phyloP scores from a whole-genome alignment of 176 grass and related monocot species.

The Oryza punctata region DNA sequence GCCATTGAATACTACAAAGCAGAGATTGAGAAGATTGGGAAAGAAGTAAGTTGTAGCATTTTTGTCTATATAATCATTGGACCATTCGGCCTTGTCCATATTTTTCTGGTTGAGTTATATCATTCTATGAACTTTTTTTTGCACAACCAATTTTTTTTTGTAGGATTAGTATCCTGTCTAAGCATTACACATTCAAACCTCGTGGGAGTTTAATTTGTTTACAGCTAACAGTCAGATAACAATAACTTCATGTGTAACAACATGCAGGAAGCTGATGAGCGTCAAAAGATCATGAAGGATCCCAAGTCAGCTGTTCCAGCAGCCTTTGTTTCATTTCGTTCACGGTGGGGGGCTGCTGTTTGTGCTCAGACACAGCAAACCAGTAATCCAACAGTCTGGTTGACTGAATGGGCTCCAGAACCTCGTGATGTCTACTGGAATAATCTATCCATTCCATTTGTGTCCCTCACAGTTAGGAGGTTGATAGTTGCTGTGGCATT shows the following conservation, averaged over 20 bases:
- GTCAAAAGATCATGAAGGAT: conserved; percentile 74
- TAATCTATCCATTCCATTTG: conserved; percentile 92
- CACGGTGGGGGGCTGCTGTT: conserved; percentile 89
- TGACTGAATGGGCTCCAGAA: conserved; percentile 97
- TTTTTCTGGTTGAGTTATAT: neutral
- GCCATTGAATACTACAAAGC: conserved; percentile 91
- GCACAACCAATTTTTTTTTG: neutral
- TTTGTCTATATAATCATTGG: neutral
- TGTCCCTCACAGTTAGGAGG: conserved; percentile 71
- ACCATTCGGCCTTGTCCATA: neutral
- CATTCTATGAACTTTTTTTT: neutral
- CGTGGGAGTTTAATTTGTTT: conserved; percentile 16
- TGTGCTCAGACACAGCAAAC: conserved; percentile 99
- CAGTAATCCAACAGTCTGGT: conserved; percentile 81
- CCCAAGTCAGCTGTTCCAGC: conserved; percentile 73
- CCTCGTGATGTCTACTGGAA: conserved; percentile 96
- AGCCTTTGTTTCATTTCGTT: conserved; percentile 92
- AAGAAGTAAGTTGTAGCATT: conserved; percentile 64
- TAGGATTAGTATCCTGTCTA: neutral
- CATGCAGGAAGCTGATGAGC: conserved; percentile 75
- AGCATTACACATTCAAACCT: neutral
- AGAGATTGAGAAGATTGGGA: conserved; percentile 79
- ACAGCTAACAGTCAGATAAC: conserved; percentile 9
- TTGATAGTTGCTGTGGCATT: conserved; percentile 82
- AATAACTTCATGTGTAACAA: conserved; percentile 15